Base-by-base conservation (phyloP, 495 filamentous ascomycete genomes). In the Sporormia fimetaria region DNA sequence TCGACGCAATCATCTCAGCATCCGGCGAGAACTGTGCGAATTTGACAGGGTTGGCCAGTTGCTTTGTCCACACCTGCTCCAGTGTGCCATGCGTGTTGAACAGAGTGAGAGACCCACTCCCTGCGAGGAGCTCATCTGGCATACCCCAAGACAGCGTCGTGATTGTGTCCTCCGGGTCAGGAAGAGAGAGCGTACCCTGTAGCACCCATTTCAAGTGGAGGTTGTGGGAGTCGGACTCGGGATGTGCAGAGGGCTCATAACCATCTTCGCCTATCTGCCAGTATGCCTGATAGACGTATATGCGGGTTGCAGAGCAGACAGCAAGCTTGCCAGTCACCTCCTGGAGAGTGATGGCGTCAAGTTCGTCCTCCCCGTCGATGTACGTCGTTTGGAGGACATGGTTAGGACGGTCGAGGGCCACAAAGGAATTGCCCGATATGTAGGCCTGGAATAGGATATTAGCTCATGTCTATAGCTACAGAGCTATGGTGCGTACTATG, bases 321-420 rank as follows among this genome's bases (percentile, higher is more conserved):
- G 85, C 86, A 59, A 98, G 83, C 67, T 85, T 93, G 6, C 87
- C 90, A 21, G 85, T 76, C 10, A 65, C 63, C 50, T 93, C 82
- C 51, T 92, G 80, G 42, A 95, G 73, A 12, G 74, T 68, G 18
- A 93, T 71, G 8, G 81, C 76, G 31, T 86, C 72, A 25, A 96
- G 71, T 4, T 65, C 64, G 5, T 73, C 65, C 25, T 75, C 70
- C 58, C 87, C 78, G 49, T 90, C 79, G 56, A 87, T 74, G 64
- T 94, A 94, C 43, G 87, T 83, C 0, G 88, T 95, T 63, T 96
- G 88, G 22, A 94, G 66, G 51, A 93, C 71, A 39, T 73, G 68
- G 55, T 82, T 68, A 44, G 83, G 74, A 37, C 74, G 75, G 61
- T 71, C 69, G 55, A 95, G 78, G 55, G 96, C 78, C 33, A 87